These are phyloP conservation scores for Vigna radiata DNA, from an alignment of 306 rosid genomes.

Conservation along the genomic window DNA sequence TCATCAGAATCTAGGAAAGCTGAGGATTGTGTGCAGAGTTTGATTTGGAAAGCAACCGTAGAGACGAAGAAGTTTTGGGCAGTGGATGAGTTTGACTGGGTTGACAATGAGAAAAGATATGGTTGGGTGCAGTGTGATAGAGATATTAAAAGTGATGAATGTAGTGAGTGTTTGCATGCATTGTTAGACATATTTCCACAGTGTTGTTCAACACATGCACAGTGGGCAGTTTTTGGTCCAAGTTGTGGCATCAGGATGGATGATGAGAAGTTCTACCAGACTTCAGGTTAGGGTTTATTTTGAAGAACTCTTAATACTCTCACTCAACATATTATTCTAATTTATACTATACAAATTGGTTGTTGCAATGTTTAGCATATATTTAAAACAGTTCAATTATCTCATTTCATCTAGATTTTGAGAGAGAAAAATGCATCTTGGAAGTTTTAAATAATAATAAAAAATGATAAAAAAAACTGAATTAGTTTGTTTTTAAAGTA, in stretches of 20 bases:
- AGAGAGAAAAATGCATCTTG: no score
- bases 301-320: no score
- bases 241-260: conserved; percentile 39
- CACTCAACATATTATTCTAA: no score
- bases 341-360: no score
- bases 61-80: neutral
- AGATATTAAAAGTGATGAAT: conserved; percentile 9
- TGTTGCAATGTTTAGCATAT: no score
- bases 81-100: conserved; percentile 9
- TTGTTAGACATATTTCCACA: conserved; percentile 7
- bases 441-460: no score
- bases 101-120: conserved; percentile 16
- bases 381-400: no score
- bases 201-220: conserved; percentile 16
- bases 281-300: conserved; percentile 5
- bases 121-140: conserved; percentile 42
- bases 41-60: conserved; percentile 25
- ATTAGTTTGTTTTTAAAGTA: no score
- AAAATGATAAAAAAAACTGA: no score
- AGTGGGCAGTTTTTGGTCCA: conserved; percentile 23
- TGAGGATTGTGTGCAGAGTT: neutral
- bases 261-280: conserved; percentile 27
- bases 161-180: conserved; percentile 30
- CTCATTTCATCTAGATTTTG: no score
- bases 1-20: neutral